Base-by-base conservation (phyloP, 257 asterid genomes). In the Handroanthus guayacan region DNA sequence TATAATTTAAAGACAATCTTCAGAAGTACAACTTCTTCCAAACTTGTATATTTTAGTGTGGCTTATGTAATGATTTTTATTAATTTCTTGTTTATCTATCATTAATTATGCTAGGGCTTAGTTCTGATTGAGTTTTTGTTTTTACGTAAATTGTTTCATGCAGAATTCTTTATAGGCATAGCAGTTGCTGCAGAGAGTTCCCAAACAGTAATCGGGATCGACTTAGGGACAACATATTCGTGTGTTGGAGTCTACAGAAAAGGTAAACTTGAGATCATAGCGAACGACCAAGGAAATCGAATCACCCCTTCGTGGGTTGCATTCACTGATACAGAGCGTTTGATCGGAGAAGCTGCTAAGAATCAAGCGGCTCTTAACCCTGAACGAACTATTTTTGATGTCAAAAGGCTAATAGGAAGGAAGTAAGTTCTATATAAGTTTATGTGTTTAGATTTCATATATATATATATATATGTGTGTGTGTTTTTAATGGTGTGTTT, bases 241-340 rank as follows among this genome's bases (percentile, higher is more conserved):
- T 85, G 88, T 75, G 91, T 87, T 4, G 89, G 88, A 64, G 91
- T 85, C 5, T 85, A 79, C 81, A 81, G 68, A 51, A 62, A 81
- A 9, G 89, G 88, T 3, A 82, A 83, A 63, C 81, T 87, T 31
- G 88, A 87, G 66, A 81, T 87, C 71, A 79, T 87, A 83, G 85
- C 85, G 2, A 83, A 87, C 31, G 92, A 87, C 62, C 89, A 87
- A 83, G 92, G 88, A 13, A 87, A 87, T 70, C 82, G 88, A 13
- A 81, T 78, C 67, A 87, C 89, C 55, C 92, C 92, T 50, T 85
- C 89, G 2, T 85, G 89, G 89, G 92, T 87, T n/a, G 89, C 82
- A 9, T 84, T 87, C 78, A 84, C 87, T 8, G 87, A 87, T 14
- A 58, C 69, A 3, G 91, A 87, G 72, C 74, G 88, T 37, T 78